A percentile compares a stretch with the other conserved stretches of the same genome.
Evolutionary conservation across 176 grass and related monocot species (phyloP).

Genomic region (Areca catechu): DNA sequence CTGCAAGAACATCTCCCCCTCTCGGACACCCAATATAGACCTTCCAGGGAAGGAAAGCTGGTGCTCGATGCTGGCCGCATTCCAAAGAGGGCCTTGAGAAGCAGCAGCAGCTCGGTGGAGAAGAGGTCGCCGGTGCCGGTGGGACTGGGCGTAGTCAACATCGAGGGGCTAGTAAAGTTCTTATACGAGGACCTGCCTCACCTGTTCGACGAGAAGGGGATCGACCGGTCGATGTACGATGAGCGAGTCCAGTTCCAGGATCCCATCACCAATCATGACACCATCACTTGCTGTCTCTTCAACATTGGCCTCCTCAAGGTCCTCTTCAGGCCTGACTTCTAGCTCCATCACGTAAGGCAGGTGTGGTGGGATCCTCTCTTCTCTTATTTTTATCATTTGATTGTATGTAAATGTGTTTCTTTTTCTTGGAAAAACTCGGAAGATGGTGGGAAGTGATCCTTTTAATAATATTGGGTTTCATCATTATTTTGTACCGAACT

Average conservation of each 20-base stretch:
- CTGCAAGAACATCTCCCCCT: no score
- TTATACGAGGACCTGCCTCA: conserved; percentile 66
- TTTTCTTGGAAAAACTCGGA: no score
- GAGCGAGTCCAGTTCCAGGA: conserved; percentile 68
- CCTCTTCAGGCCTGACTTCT: conserved; percentile 72
- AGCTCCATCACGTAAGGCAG: conserved; percentile 61
- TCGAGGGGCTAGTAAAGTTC: conserved; percentile 40
- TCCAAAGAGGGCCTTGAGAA: neutral
- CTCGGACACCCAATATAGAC: no score
- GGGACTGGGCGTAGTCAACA: conserved; percentile 6
- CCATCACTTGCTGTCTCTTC: conserved; percentile 71
- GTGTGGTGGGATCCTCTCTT: conserved; percentile 13
- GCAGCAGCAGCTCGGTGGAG: conserved; percentile 7
- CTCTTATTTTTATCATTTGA: no score
- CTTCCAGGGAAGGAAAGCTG: no score
- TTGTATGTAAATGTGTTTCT: no score
- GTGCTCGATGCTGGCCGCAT: neutral
- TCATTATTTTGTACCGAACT: no score
- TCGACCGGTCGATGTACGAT: conserved; percentile 81
- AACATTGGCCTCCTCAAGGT: conserved; percentile 79
- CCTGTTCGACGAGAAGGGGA: conserved; percentile 82
- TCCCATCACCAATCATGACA: conserved; percentile 85
- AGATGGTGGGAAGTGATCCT: no score
- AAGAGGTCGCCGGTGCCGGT: neutral
- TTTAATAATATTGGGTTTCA: no score